Evolutionary conservation across 2,329 filamentous ascomycete genomes (phyloP).

Genomic region (Spiromastix sp.): DNA sequence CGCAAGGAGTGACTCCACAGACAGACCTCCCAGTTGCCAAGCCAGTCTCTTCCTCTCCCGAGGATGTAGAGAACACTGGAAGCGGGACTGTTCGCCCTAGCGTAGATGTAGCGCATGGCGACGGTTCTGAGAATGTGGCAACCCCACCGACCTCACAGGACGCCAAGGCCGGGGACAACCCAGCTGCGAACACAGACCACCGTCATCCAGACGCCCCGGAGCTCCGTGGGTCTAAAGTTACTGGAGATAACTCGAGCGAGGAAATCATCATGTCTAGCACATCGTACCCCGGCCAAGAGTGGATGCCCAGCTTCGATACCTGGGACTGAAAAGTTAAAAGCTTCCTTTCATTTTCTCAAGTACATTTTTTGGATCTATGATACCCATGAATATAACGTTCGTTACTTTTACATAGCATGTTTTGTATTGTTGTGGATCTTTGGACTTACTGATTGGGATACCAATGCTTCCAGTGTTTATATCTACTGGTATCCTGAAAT

Average conservation of each 20-base stretch:
- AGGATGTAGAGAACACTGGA: background rate
- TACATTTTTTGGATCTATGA: too few relatives aligned
- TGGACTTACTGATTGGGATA: too few relatives aligned
- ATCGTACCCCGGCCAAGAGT: slow-evolving; percentile 39
- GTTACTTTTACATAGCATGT: too few relatives aligned
- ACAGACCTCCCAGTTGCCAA: background rate
- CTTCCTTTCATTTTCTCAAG: too few relatives aligned
- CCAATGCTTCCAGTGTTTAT: too few relatives aligned
- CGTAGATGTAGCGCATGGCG: background rate
- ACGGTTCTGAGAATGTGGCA: background rate
- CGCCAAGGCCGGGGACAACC: background rate
- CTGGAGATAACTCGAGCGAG: slow-evolving; percentile 30
- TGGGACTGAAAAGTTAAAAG: too few relatives aligned
- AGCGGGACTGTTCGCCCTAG: background rate
- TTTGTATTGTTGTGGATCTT: too few relatives aligned
- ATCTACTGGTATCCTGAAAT: too few relatives aligned
- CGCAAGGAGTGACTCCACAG: background rate
- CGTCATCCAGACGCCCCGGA: slow-evolving; percentile 19
- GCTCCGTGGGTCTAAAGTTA: slow-evolving; percentile 20
- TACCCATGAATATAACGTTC: too few relatives aligned
- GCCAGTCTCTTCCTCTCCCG: background rate
- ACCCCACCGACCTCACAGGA: background rate
- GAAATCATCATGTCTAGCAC: slow-evolving; percentile 40
- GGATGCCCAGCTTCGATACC: slow-evolving; percentile 22
- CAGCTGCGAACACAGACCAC: slow-evolving; percentile 2